A percentile compares a stretch with the other conserved stretches of the same genome.
phyloP scores from a whole-genome alignment of 2,329 filamentous ascomycete species.

The Niveomyces coronatus region DNA sequence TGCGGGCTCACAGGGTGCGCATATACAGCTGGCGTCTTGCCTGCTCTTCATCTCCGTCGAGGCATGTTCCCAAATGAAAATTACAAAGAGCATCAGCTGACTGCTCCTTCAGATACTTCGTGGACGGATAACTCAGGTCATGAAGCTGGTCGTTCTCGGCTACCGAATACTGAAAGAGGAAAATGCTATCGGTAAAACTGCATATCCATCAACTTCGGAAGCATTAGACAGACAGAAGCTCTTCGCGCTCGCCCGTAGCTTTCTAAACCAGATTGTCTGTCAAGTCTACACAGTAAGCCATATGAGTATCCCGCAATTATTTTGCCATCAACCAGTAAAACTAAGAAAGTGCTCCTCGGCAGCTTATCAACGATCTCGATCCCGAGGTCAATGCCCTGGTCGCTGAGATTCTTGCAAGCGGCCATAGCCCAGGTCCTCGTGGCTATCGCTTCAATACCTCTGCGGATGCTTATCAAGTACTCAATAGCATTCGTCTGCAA shows the following conservation, averaged over 20 bases:
- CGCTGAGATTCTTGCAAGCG: constrained; percentile 7
- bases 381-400: constrained; percentile 5
- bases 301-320: not conserved
- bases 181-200: constrained; percentile 2
- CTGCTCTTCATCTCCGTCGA: constrained; percentile 10
- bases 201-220: not conserved
- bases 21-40: constrained; percentile 8
- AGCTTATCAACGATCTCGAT: constrained; percentile 8
- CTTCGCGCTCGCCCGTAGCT: constrained; percentile 5
- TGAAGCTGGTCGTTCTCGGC: constrained; percentile 4
- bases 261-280: constrained; percentile 7
- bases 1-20: not conserved
- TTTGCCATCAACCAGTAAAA: not conserved
- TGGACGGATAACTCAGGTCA: constrained; percentile 1
- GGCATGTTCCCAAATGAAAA: not conserved
- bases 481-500: constrained; percentile 8
- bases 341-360: not conserved
- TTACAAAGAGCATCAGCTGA: not conserved
- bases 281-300: constrained; percentile 7
- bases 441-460: constrained; percentile 7
- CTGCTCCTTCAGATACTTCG: constrained; percentile 2
- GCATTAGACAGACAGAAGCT: constrained; percentile 4
- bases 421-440: constrained; percentile 6
- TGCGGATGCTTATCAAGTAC: constrained; percentile 4
- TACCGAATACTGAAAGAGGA: constrained; percentile 7